Conservation (phyloP, 345 rosid genomes). For the Eucalyptus caleyi region DNA sequence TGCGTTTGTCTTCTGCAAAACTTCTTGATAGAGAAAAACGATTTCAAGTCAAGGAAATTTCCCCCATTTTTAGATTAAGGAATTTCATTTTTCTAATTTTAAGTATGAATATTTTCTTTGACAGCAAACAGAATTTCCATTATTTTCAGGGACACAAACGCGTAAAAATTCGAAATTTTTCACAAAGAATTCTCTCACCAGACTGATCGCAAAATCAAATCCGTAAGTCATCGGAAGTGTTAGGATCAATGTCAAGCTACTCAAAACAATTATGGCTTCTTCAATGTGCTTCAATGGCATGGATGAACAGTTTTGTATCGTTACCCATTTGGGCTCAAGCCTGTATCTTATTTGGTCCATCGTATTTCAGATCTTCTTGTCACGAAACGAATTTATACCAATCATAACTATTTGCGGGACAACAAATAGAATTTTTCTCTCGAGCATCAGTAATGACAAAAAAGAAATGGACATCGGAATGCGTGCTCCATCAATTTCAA, state of each 20-base stretch:
- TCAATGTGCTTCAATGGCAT: neutral
- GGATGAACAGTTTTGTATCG: neutral
- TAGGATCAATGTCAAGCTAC: neutral
- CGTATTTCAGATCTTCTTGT: neutral
- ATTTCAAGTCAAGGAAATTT: neutral
- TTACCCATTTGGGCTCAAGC: neutral
- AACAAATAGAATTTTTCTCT: neutral
- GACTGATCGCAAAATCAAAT: neutral
- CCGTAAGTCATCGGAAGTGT: neutral
- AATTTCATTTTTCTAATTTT: neutral
- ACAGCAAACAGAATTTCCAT: neutral
- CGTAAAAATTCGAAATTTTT: neutral
- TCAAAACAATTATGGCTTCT: neutral
- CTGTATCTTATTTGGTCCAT: neutral
- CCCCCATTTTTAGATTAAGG: too few relatives aligned
- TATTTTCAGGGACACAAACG: fast-evolving
- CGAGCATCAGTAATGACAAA: neutral
- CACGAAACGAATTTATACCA: neutral
- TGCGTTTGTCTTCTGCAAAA: neutral
- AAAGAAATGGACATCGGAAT: neutral
- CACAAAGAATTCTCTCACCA: too few relatives aligned
- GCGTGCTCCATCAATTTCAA: neutral
- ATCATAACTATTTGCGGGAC: neutral
- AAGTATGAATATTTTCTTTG: neutral
- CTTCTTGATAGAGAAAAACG: neutral